Percentiles rank a stretch among this genome's conserved stretches.
Conservation (phyloP, 2,329 filamentous ascomycete genomes). For the Reticulascus tulasneorum region DNA sequence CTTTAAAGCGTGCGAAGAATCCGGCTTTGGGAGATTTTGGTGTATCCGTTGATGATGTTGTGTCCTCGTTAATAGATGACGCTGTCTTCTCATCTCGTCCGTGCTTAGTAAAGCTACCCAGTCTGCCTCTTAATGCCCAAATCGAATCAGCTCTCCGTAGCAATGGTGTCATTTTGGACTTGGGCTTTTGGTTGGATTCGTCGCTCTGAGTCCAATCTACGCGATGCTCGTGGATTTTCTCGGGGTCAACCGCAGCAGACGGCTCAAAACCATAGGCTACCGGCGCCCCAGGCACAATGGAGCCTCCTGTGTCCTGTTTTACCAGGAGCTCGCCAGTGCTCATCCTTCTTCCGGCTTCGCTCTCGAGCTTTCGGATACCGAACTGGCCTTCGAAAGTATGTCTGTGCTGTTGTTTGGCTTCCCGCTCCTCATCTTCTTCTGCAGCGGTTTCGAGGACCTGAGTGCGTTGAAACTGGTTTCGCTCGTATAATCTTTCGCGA, state of each 20-base stretch:
- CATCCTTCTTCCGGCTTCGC: constrained; percentile 26
- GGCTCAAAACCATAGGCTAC: constrained; percentile 14
- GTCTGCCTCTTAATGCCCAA: constrained; percentile 42
- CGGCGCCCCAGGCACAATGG: too few relatives aligned
- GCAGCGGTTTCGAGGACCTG: constrained; percentile 31
- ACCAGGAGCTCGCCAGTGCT: constrained; percentile 33
- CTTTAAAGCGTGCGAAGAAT: constrained; percentile 41
- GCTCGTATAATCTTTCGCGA: constrained; percentile 30
- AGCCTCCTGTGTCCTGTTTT: constrained; percentile 9
- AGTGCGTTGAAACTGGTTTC: constrained; percentile 41
- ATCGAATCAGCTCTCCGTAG: constrained; percentile 44
- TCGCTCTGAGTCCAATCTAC: constrained; percentile 60
- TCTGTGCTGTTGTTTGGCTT: constrained; percentile 13
- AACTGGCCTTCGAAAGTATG: constrained; percentile 27
- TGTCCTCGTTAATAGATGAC: constrained; percentile 8
- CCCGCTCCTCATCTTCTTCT: constrained; percentile 23
- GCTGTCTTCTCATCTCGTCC: constrained; percentile 21
- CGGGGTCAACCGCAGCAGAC: constrained; percentile 18
- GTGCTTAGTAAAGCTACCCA: constrained; percentile 29
- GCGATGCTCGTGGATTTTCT: constrained; percentile 32
- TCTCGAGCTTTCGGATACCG: too few relatives aligned
- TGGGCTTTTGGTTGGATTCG: constrained; percentile 26
- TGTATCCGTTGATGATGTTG: constrained; percentile 14
- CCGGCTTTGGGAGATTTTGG: constrained; percentile 25
- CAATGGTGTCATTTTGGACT: constrained; percentile 21